phyloP scores from a whole-genome alignment of 139 green algal species.

The Penium margaritaceum region DNA sequence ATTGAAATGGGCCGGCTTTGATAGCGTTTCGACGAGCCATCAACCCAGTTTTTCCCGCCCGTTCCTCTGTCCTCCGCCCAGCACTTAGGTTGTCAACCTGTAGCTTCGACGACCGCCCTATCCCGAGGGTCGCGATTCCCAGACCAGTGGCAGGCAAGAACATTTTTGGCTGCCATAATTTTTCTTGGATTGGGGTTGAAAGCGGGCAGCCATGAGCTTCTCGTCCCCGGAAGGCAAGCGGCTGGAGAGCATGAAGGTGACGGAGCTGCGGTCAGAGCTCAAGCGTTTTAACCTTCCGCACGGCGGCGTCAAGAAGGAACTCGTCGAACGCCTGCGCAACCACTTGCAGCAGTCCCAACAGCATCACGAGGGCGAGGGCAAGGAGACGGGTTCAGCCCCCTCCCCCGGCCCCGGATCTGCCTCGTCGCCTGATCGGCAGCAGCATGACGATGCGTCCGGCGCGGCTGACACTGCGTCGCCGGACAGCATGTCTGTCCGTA shows the following conservation, averaged over 20 bases:
- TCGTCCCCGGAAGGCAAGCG: too few species aligned
- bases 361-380: conserved; percentile 1
- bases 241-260: conserved; percentile 35
- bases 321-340: conserved; percentile 18
- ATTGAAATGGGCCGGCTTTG: too few species aligned
- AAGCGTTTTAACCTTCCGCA: conserved; percentile 7
- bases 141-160: too few species aligned
- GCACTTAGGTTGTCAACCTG: too few species aligned
- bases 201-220: too few species aligned
- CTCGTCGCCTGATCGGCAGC: neutral
- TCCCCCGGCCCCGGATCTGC: neutral
- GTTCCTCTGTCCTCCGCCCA: too few species aligned
- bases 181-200: too few species aligned
- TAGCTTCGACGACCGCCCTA: too few species aligned
- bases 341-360: neutral
- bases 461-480: neutral
- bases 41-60: too few species aligned
- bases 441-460: neutral
- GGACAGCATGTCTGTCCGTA: neutral
- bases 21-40: too few species aligned
- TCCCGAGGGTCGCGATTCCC: too few species aligned
- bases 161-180: too few species aligned
- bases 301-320: conserved; percentile 38
- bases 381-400: neutral
- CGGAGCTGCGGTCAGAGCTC: conserved; percentile 39